phyloP scores from a whole-genome alignment of 1,139 yeast genomes.

The Scheffersomyces illinoinensis region DNA sequence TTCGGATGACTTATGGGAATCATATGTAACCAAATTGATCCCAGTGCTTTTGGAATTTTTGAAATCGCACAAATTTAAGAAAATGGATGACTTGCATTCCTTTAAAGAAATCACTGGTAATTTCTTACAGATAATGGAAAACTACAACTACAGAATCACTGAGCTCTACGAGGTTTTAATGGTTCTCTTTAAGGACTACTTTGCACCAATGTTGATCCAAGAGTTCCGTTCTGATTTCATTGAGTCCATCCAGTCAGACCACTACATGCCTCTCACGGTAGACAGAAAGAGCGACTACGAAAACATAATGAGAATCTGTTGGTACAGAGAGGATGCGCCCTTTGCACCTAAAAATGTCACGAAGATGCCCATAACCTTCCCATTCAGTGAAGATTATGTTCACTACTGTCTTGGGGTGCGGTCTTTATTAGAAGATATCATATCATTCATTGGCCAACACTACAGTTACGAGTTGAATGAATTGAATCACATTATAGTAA shows the following conservation, averaged over 20 bases:
- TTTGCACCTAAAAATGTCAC: conserved; percentile 39
- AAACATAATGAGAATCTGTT: conserved; percentile 61
- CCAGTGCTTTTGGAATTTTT: conserved; percentile 50
- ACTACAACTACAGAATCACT: conserved; percentile 60
- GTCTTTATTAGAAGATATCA: conserved; percentile 61
- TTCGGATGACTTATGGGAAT: conserved; percentile 79
- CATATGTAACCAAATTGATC: conserved; percentile 57
- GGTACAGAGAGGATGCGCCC: conserved; percentile 62
- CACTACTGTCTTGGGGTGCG: conserved; percentile 78
- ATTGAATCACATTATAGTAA: conserved; percentile 49
- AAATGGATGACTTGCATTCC: conserved; percentile 32
- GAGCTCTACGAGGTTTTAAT: conserved; percentile 66
- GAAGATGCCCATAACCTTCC: conserved; percentile 69
- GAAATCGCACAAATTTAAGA: conserved; percentile 28
- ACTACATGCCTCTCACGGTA: conserved; percentile 83
- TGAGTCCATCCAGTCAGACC: conserved; percentile 71
- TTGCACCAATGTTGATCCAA: conserved; percentile 54
- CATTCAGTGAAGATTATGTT: conserved; percentile 87
- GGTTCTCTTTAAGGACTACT: conserved; percentile 57
- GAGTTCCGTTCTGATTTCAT: conserved; percentile 65
- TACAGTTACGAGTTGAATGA: conserved; percentile 52
- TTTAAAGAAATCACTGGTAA: conserved; percentile 65
- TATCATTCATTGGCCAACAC: conserved; percentile 64
- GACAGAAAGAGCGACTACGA: conserved; percentile 61
- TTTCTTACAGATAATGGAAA: conserved; percentile 76